phyloP scores from a whole-genome alignment of 2,329 filamentous ascomycete species.

The Penicillium sp. region DNA sequence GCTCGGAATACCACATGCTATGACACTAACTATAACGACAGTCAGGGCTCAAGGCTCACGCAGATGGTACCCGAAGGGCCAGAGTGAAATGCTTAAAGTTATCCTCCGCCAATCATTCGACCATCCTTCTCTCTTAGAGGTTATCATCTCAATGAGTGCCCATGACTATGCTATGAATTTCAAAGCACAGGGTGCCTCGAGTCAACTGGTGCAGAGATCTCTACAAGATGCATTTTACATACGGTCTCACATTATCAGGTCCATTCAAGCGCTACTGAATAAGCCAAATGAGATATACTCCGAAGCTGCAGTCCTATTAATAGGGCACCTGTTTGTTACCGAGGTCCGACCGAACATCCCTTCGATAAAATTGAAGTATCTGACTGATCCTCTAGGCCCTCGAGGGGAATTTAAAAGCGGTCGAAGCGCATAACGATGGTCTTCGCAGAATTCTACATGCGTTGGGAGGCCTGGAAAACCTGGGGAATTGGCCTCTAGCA shows the following conservation, averaged over 20 bases:
- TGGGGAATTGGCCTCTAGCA: neutral
- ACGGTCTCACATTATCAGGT: neutral
- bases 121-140: neutral
- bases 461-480: neutral
- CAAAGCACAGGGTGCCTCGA: neutral
- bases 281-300: neutral
- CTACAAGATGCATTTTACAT: slow-evolving; percentile 2
- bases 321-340: slow-evolving; percentile 1
- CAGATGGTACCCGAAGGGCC: neutral
- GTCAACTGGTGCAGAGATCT: neutral
- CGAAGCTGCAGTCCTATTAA: neutral
- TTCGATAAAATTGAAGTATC: neutral
- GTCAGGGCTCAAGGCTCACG: neutral
- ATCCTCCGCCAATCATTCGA: neutral
- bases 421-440: neutral
- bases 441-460: neutral
- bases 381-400: neutral
- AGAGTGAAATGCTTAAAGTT: slow-evolving; percentile 2
- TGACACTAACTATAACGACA: neutral
- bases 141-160: neutral
- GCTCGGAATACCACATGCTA: neutral
- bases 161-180: slow-evolving; percentile 1
- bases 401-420: neutral
- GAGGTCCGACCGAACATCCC: neutral
- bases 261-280: neutral